Evolutionary conservation across 2,329 filamentous ascomycete genomes (phyloP).

Genomic region (Periconia sp.): DNA sequence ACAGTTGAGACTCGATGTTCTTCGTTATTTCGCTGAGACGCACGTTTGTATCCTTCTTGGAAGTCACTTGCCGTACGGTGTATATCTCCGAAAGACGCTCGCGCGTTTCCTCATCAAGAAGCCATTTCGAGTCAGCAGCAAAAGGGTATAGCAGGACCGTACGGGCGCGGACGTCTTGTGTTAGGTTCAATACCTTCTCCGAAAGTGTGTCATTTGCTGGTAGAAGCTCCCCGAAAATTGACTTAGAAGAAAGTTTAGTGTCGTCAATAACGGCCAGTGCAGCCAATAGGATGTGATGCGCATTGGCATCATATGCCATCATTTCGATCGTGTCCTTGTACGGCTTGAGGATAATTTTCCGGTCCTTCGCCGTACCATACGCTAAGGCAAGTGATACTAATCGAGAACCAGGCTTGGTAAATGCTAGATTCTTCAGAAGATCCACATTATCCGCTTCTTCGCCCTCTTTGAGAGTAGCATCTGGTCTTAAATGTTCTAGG

Average conservation of each 20-base stretch:
- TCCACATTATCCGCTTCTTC: slow-evolving; percentile 59
- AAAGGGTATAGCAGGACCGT: slow-evolving; percentile 82
- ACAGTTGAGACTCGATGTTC: slow-evolving; percentile 74
- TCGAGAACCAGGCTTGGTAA: slow-evolving; percentile 86
- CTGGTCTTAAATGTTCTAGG: slow-evolving; percentile 86
- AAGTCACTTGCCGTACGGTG: slow-evolving; percentile 79
- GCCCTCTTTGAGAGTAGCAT: slow-evolving; percentile 74
- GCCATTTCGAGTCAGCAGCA: slow-evolving; percentile 66
- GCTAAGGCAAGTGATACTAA: slow-evolving; percentile 83
- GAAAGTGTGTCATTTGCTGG: slow-evolving; percentile 58
- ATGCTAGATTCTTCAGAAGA: slow-evolving; percentile 91
- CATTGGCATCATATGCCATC: slow-evolving; percentile 81
- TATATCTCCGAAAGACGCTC: slow-evolving; percentile 78
- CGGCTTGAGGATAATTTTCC: slow-evolving; percentile 83
- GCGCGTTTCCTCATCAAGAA: slow-evolving; percentile 67
- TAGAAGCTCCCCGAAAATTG: slow-evolving; percentile 85
- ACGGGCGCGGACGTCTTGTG: slow-evolving; percentile 69
- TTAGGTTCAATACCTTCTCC: slow-evolving; percentile 68
- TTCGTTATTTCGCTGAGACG: slow-evolving; percentile 79
- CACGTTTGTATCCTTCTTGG: slow-evolving; percentile 85
- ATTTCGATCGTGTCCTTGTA: slow-evolving; percentile 89
- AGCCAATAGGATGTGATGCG: slow-evolving; percentile 80
- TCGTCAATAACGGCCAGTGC: slow-evolving; percentile 94
- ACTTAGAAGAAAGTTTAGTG: slow-evolving; percentile 84
- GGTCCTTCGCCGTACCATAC: slow-evolving; percentile 87